Base-by-base conservation (phyloP, 164 flowering plant species). In the Chimonanthus praecox region DNA sequence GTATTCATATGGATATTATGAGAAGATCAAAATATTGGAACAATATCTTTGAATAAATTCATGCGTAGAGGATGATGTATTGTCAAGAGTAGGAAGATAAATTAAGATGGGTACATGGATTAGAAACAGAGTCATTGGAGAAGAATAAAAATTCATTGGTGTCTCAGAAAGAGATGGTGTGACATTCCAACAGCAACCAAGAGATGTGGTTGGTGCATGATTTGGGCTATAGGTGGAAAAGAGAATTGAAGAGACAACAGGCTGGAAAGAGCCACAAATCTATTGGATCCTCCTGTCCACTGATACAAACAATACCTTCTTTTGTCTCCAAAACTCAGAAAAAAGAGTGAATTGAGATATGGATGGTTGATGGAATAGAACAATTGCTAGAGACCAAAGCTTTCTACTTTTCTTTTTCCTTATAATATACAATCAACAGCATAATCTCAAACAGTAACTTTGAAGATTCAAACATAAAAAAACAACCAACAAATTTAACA, bases 251-350 rank as follows among this genome's bases (percentile, higher is more conserved):
- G 73, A 71, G 73, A 6, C 51, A 60, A 48, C 73, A 71, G 73
- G 64, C 73, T 71, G 73, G 73, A 71, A 71, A 71, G 73, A 45
- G 51, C 73, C 66, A 47, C 16, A 33, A 33, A 1, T 16, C 50
- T 48, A 60, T 47, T 33, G 73, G 73, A 60, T 71, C 64, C 73
- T 71, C 64, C 73, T 71, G 73, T 61, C 73, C 67, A 71, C 11
- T 45, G 66, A 71, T 45, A 48, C n/a, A 44, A 71, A 62, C 73
- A 61, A 71, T 45, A 71, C 21, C 65, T 50, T 21, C 43, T 60
- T 43, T 2, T 61, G 64, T 61, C 51, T 61, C 67, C 45, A 9
- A 18, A 49, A 69, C 72, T 70, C 63, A 1, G 6, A 50, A 54
- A 43, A 51, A 46, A 43, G 47, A 58, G 58, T 9, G 72, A 47